Conservation (phyloP, 768 basidiomycete genomes). For the Agaricus subrufescens region DNA sequence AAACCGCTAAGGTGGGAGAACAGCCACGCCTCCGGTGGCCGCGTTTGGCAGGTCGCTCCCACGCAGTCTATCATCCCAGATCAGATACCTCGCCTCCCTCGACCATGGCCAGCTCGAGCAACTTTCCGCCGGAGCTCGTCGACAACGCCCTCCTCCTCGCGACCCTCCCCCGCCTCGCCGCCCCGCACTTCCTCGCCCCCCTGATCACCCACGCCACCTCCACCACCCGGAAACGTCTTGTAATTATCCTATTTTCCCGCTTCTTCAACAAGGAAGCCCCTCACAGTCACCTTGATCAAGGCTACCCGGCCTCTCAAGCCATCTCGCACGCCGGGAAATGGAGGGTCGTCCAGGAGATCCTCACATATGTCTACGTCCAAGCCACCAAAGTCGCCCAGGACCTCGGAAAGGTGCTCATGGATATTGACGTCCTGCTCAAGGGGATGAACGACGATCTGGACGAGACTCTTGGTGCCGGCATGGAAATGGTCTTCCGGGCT, state of each 20-base stretch:
- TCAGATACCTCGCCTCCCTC: neutral
- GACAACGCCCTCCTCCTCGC: conserved; percentile 46
- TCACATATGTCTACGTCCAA: conserved; percentile 83
- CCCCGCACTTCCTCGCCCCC: conserved; percentile 52
- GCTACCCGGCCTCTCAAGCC: conserved; percentile 19
- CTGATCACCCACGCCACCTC: conserved; percentile 48
- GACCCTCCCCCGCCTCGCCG: conserved; percentile 42
- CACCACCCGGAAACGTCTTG: conserved; percentile 43
- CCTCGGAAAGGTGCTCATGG: conserved; percentile 64
- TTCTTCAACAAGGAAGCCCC: conserved; percentile 40
- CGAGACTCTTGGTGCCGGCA: conserved; percentile 35
- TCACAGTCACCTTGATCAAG: conserved; percentile 9
- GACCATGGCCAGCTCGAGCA: neutral
- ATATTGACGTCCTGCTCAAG: conserved; percentile 72
- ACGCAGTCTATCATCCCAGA: neutral
- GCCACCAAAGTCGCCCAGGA: conserved; percentile 74
- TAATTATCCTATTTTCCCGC: conserved; percentile 62
- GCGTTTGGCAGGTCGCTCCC: neutral
- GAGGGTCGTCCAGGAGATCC: conserved; percentile 66
- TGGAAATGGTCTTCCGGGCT: conserved; percentile 46
- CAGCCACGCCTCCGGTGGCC: neutral
- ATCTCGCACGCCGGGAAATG: conserved; percentile 49
- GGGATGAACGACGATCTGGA: conserved; percentile 44
- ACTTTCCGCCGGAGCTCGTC: conserved; percentile 15
- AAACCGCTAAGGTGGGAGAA: too few relatives aligned